A percentile compares a stretch with the other conserved stretches of the same genome.
These are phyloP conservation scores for Aspergillus piperis DNA, from an alignment of 2,329 filamentous ascomycete species.

Conservation along the genomic window DNA sequence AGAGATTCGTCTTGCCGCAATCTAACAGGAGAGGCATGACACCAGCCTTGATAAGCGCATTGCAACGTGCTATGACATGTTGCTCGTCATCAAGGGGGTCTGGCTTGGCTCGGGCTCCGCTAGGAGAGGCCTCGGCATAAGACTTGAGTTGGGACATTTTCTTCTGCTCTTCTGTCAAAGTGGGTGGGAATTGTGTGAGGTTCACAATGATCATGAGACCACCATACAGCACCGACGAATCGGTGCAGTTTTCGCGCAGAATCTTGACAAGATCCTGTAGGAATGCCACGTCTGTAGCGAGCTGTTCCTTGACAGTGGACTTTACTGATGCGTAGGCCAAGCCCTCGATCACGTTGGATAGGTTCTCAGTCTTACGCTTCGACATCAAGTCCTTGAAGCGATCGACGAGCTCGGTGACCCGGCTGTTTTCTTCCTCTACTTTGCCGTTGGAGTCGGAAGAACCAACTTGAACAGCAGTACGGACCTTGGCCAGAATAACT, in stretches of 20 bases:
- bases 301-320: conserved; percentile 77
- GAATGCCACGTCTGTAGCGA: conserved; percentile 69
- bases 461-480: conserved; percentile 36
- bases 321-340: conserved; percentile 89
- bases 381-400: conserved; percentile 55
- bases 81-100: conserved; percentile 75
- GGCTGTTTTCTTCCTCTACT: conserved; percentile 44
- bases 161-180: conserved; percentile 84
- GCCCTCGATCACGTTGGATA: conserved; percentile 82
- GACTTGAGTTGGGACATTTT: conserved; percentile 89
- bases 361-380: conserved; percentile 50
- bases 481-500: conserved; percentile 71
- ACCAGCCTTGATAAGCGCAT: conserved; percentile 74
- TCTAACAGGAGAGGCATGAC: conserved; percentile 75
- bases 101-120: conserved; percentile 60
- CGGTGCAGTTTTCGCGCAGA: conserved; percentile 53
- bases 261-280: conserved; percentile 65
- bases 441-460: conserved; percentile 34
- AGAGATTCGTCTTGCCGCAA: conserved; percentile 69
- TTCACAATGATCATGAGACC: conserved; percentile 84
- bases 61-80: conserved; percentile 74
- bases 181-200: conserved; percentile 76
- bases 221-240: conserved; percentile 77
- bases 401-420: conserved; percentile 55
- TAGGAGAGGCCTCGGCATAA: conserved; percentile 82